Base-by-base conservation (phyloP, 805 yeast species). In the Brettanomyces sp. region DNA sequence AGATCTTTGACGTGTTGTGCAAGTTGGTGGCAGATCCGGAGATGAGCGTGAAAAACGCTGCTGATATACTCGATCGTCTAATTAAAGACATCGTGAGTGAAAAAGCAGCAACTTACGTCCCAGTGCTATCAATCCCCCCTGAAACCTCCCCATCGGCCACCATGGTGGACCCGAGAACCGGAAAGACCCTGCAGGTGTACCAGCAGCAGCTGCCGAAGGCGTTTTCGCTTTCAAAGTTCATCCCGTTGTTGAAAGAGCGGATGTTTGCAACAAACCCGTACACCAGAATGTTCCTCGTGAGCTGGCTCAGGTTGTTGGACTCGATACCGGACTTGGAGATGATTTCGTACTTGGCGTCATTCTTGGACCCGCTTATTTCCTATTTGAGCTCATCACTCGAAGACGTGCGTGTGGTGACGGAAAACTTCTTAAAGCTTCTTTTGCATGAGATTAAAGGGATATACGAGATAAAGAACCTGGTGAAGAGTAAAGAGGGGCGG, bases 31-130 rank as follows among this genome's bases (percentile, higher is more conserved):
- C 96, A 0, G 98, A 91, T 58, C 76, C 89, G 1, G 98, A 93
- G 55, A 79, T 84, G 39, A 82, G 95, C 35, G 97, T 93, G 30
- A 85, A 90, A 56, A 91, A 89, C 56, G 99, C 96, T 8, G 97
- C 98, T 4, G 96, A 90, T 63, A 74, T 93, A 39, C 74, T 93
- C 51, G 97, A 93, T 63, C 64, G 97, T 33, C 72, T 93, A 49
- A 79, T 93, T 55, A 90, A 93, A 61, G 99, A 93, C 61, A 90
- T 93, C 40, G 96, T 91, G 0, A 85, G 95, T 42, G 98, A 95
- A 51, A 87, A 90, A 58, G 95, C 97, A 0, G 81, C 96, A 1
- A 83, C 83, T 14, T 91, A 88, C 63, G 81, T 88, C 2, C 83
- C 91, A 18, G 74, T 85, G 1, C 75, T 88, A 36, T 48, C 57